phyloP scores from a whole-genome alignment of 305 asterid species.

The Solanum hybrid region DNA sequence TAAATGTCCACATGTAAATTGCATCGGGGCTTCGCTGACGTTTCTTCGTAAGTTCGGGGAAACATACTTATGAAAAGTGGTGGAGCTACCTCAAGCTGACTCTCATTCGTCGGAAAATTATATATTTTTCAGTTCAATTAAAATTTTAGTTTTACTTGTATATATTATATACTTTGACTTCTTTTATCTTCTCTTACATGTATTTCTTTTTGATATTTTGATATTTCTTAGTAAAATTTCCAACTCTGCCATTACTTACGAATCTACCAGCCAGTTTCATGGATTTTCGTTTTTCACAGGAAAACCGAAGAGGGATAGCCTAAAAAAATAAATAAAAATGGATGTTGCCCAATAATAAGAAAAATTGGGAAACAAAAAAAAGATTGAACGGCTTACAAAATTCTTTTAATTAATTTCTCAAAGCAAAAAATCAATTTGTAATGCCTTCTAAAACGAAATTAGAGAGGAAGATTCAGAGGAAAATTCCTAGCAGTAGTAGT shows the following conservation, averaged over 20 bases:
- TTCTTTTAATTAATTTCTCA: background rate
- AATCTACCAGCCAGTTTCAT: background rate
- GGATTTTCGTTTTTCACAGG: background rate
- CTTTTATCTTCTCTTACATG: background rate
- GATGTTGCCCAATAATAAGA: background rate
- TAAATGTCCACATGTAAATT: background rate
- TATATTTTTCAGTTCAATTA: too few species aligned
- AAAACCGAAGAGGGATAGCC: background rate
- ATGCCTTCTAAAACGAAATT: background rate
- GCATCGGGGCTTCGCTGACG: background rate
- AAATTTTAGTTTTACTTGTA: too few species aligned
- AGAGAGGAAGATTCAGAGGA: background rate
- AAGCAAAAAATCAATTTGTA: background rate
- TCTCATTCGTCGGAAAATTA: too few species aligned
- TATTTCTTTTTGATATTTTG: background rate
- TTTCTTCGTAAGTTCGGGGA: background rate
- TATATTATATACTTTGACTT: too few species aligned
- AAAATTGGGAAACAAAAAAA: background rate
- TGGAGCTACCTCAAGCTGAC: background rate
- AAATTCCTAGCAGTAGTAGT: background rate
- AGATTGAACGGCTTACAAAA: background rate
- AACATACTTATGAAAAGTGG: background rate
- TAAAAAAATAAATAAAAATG: background rate
- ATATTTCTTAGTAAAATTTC: too few species aligned
- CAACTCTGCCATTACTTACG: rapidly evolving